Conservation (phyloP, 2,329 filamentous ascomycete species). For the Geoglossum cookeanum region DNA sequence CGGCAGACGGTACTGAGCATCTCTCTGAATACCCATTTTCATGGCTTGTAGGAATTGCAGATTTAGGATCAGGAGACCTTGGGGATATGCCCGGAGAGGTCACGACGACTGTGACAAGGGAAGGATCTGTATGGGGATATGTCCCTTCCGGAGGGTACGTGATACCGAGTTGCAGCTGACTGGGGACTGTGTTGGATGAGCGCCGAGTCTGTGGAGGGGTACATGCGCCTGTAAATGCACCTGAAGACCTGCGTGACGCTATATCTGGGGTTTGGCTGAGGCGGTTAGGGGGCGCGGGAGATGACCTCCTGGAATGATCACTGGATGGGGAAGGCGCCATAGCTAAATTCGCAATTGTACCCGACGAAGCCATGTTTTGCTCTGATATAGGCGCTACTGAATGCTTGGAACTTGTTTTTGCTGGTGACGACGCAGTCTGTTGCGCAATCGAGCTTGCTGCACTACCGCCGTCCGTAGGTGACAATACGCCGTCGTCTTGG, state of each 20-base stretch:
- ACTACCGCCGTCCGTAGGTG: slow-evolving; percentile 1
- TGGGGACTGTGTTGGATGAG: slow-evolving; percentile 4
- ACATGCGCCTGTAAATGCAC: background rate
- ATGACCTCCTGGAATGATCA: background rate
- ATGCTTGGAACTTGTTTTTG: background rate
- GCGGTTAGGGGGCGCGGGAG: background rate
- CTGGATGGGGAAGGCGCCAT: background rate
- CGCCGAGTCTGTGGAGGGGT: slow-evolving; percentile 1
- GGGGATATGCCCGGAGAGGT: background rate
- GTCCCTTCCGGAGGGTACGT: background rate
- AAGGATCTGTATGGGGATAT: background rate
- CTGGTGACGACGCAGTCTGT: background rate
- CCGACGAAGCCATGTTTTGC: background rate
- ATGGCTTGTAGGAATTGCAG: background rate
- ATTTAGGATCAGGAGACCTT: background rate
- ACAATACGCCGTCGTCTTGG: background rate
- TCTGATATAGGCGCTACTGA: background rate
- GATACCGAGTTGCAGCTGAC: slow-evolving; percentile 1
- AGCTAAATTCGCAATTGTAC: background rate
- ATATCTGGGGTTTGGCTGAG: background rate
- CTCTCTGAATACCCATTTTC: slow-evolving; percentile 3
- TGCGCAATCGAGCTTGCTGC: background rate
- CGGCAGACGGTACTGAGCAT: slow-evolving; percentile 2
- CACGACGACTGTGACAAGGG: slow-evolving; percentile 3
- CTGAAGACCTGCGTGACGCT: slow-evolving; percentile 2